Percentiles rank a stretch among this genome's conserved stretches.
These are phyloP conservation scores for Thinopyrum elongatum DNA, from an alignment of 176 grass and related monocot genomes.

Conservation along the genomic window DNA sequence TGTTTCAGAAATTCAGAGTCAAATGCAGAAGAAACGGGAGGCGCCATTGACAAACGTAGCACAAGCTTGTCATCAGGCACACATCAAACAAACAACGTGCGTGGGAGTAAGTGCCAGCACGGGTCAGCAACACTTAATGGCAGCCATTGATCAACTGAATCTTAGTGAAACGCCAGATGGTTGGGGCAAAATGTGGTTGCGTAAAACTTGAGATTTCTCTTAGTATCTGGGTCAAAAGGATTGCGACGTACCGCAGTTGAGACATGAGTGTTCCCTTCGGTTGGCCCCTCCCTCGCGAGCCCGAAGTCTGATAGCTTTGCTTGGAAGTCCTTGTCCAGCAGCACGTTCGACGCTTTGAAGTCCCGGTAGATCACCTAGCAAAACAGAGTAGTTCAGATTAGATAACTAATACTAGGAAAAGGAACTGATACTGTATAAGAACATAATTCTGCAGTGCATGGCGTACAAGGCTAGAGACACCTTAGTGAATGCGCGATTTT, in stretches of 20 bases:
- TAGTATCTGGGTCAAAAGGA: not conserved
- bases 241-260: constrained; percentile 73
- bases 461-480: not conserved
- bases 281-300: constrained; percentile 82
- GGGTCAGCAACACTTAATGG: constrained; percentile 6
- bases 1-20: not conserved
- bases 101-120: not conserved
- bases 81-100: not conserved
- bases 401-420: not conserved
- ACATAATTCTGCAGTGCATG: not conserved
- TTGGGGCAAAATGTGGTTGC: constrained; percentile 12
- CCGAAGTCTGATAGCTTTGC: constrained; percentile 90
- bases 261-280: constrained; percentile 71
- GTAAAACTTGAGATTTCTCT: not conserved
- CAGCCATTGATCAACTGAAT: not conserved
- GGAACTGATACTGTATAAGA: not conserved
- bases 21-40: not conserved
- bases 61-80: not conserved
- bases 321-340: constrained; percentile 82
- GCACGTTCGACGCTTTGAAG: constrained; percentile 91
- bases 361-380: constrained; percentile 91
- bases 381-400: not conserved
- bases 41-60: not conserved
- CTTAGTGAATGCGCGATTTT: not conserved
- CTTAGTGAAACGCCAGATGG: not conserved